phyloP scores from a whole-genome alignment of 1,139 yeast genomes.

The Magnusiomyces sp. region DNA sequence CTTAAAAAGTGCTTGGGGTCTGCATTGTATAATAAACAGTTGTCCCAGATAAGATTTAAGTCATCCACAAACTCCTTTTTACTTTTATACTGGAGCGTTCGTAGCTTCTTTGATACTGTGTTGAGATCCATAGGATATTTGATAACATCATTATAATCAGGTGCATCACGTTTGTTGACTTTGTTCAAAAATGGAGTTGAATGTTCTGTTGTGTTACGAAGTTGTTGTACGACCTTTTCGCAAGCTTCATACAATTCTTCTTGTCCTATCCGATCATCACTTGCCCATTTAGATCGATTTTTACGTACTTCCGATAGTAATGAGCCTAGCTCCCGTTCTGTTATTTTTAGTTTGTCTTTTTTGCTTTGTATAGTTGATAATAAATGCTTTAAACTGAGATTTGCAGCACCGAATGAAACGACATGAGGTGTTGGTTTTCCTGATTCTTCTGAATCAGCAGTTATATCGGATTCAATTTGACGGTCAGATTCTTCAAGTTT shows the following conservation, averaged over 20 bases:
- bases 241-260: slow-evolving; percentile 97
- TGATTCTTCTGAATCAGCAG: slow-evolving; percentile 11
- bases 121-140: slow-evolving; percentile 95
- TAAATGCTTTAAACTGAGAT: slow-evolving; percentile 66
- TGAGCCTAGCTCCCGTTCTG: slow-evolving; percentile 80
- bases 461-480: slow-evolving; percentile 43
- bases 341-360: slow-evolving; percentile 62
- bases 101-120: slow-evolving; percentile 85
- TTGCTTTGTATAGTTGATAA: slow-evolving; percentile 69
- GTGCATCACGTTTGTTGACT: slow-evolving; percentile 95
- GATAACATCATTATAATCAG: slow-evolving; percentile 83
- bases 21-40: slow-evolving; percentile 86
- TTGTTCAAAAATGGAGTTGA: slow-evolving; percentile 92
- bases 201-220: slow-evolving; percentile 90
- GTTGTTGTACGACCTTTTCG: slow-evolving; percentile 84
- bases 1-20: slow-evolving; percentile 91
- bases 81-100: slow-evolving; percentile 68
- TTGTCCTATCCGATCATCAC: slow-evolving; percentile 90
- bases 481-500: slow-evolving; percentile 75
- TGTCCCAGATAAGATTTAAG: slow-evolving; percentile 88
- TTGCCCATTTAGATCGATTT: slow-evolving; percentile 94
- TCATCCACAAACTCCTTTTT: slow-evolving; percentile 90
- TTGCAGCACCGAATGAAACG: slow-evolving; percentile 69
- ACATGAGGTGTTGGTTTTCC: slow-evolving; percentile 23
- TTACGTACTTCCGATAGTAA: slow-evolving; percentile 88